Base-by-base conservation (phyloP, 192 early-diverging fungal species). In the Podila horticola region DNA sequence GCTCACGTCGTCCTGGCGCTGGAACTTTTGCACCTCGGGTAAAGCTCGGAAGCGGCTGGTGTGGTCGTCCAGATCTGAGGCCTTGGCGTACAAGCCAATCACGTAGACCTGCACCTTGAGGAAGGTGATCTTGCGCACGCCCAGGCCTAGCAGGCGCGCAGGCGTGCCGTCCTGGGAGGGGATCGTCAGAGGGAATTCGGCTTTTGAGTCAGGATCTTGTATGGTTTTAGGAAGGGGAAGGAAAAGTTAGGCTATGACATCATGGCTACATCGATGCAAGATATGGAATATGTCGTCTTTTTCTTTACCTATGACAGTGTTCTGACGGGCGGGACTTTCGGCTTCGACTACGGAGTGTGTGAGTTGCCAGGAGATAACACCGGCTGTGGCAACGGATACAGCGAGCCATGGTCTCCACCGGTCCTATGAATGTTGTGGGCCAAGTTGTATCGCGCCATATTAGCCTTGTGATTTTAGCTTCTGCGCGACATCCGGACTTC, bases 71-170 rank as follows among this genome's bases (percentile, higher is more conserved):
- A 86, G 82, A 79, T 90, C 89, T 7, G 84, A 72, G 22, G 64
- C 81, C 15, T 74, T 58, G 66, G 83, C 81, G 72, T 90, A 90
- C 33, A 90, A 48, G 22, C 86, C 89, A 5, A 88, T 49, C 1
- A 86, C 82, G 50, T 87, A 90, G 12, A 90, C 89, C 67, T 86
- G 86, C 8, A 90, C 62, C 36, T 84, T 86, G 8, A 90, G 69
- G 50, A 90, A 90, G 15, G 83, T 86, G 34, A 88, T 86, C 67
- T 83, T 83, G 58, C 89, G 75, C 20, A 85, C 85, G 12, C 89
- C 89, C 19, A 88, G 66, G 36, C 89, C 89, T 36, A 90, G 64
- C 11, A 89, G 60, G 29, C 83, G 74, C 15, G 84, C 84, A 26
- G 83, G 79, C 22, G 83, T 79, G 57, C 79, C 87, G 7, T 82